Conservation (phyloP, 23 red algal genomes). For the Gracilaria gracilis region DNA sequence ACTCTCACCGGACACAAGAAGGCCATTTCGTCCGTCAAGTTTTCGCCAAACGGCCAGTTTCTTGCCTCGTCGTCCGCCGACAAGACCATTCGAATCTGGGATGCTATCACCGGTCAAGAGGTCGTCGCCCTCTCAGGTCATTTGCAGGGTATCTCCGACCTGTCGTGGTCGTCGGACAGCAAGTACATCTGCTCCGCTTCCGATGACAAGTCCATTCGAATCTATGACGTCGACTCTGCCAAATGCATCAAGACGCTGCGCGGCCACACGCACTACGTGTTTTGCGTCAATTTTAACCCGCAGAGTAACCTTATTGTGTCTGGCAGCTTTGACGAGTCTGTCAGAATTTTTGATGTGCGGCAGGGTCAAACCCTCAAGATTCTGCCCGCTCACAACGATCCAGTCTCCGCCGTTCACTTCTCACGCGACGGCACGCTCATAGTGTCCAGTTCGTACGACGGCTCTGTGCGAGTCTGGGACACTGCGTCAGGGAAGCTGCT, state of each 20-base stretch:
- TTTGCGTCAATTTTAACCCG: slow-evolving; percentile 88
- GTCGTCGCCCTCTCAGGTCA: slow-evolving; percentile 73
- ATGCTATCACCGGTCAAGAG: slow-evolving; percentile 59
- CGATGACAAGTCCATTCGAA: slow-evolving; percentile 87
- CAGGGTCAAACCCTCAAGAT: slow-evolving; percentile 65
- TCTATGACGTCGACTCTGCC: slow-evolving; percentile 83
- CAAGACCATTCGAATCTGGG: slow-evolving; percentile 81
- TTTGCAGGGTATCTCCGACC: slow-evolving; percentile 90
- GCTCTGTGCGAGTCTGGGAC: slow-evolving; percentile 93
- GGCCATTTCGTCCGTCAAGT: slow-evolving; percentile 95
- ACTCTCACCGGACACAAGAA: slow-evolving; percentile 84
- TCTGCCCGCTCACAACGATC: slow-evolving; percentile 87
- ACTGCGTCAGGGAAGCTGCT: slow-evolving; percentile 79
- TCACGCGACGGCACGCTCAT: slow-evolving; percentile 93
- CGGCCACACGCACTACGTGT: slow-evolving; percentile 93
- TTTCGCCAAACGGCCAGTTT: slow-evolving; percentile 82
- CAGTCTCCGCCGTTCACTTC: slow-evolving; percentile 92
- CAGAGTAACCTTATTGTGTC: slow-evolving; percentile 84
- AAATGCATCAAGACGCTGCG: slow-evolving; percentile 67
- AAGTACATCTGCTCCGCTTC: slow-evolving; percentile 77
- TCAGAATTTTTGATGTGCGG: slow-evolving; percentile 91
- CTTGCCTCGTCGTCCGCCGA: slow-evolving; percentile 81
- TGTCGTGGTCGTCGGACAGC: slow-evolving; percentile 84
- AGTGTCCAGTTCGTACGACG: slow-evolving; percentile 93
- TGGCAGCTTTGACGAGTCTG: slow-evolving; percentile 90